These are phyloP conservation scores for Cadophora luteo-olivacea DNA, from an alignment of 2,329 filamentous ascomycete genomes.

Conservation along the genomic window DNA sequence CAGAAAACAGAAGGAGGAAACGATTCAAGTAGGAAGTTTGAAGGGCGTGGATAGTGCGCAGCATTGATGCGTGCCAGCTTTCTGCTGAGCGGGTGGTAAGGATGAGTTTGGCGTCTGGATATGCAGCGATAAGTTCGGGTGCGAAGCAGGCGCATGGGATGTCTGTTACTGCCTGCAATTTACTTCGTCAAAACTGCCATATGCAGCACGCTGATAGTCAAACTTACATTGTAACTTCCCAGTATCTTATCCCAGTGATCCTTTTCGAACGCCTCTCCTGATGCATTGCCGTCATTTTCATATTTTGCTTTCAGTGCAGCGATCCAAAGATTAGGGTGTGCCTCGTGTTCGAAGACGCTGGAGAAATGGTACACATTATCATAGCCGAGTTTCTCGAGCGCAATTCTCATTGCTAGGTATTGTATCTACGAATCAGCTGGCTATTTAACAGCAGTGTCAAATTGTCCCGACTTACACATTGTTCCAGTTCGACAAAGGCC, in stretches of 20 bases:
- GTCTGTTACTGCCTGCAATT: constrained; percentile 41
- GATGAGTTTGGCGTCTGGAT: constrained; percentile 48
- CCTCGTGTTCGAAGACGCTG: constrained; percentile 10
- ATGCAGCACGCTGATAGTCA: too few relatives aligned
- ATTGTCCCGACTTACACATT: constrained; percentile 7
- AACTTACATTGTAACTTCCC: neutral
- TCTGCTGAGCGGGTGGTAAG: constrained; percentile 42
- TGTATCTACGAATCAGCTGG: neutral
- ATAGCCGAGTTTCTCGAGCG: constrained; percentile 20
- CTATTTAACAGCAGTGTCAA: neutral
- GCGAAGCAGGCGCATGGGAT: constrained; percentile 45
- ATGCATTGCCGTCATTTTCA: too few relatives aligned
- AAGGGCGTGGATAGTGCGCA: constrained; percentile 5
- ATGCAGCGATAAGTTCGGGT: constrained; percentile 45
- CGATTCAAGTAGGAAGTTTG: constrained; percentile 8
- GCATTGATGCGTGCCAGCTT: constrained; percentile 36
- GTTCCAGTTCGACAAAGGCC: constrained; percentile 21
- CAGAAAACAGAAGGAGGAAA: neutral
- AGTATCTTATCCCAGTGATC: neutral
- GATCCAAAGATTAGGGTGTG: constrained; percentile 15
- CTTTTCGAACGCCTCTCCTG: neutral
- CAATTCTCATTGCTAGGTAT: constrained; percentile 21
- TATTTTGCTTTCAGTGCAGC: constrained; percentile 16
- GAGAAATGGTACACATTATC: constrained; percentile 22
- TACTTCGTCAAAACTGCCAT: neutral